Percentiles rank a stretch among this genome's conserved stretches.
phyloP scores from a whole-genome alignment of 306 rosid genomes.

The Prunus salicina region DNA sequence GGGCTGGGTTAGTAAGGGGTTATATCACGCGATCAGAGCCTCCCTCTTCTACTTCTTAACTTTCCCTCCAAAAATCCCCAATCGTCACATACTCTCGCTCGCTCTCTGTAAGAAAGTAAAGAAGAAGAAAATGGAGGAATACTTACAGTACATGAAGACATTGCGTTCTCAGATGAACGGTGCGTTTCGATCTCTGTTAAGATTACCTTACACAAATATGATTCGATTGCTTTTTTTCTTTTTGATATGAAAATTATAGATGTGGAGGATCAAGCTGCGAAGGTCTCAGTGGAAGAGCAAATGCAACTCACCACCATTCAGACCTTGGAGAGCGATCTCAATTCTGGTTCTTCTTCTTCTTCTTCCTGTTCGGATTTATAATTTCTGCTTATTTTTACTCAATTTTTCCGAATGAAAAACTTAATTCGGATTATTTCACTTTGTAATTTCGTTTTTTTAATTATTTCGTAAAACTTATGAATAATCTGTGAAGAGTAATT shows the following conservation, averaged over 20 bases:
- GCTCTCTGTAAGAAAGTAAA: neutral
- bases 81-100: neutral
- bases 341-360: constrained; percentile 44
- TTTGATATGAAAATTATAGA: constrained; percentile 34
- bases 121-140: constrained; percentile 62
- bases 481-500: neutral
- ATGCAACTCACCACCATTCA: constrained; percentile 58
- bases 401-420: neutral
- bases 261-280: constrained; percentile 82
- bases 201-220: neutral
- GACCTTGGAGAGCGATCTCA: constrained; percentile 57
- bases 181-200: constrained; percentile 16
- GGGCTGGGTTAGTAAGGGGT: neutral
- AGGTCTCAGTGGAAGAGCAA: constrained; percentile 79
- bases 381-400: neutral
- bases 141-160: constrained; percentile 74
- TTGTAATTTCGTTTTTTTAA: neutral
- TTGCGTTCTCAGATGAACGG: constrained; percentile 91
- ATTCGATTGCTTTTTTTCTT: neutral
- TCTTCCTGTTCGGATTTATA: neutral
- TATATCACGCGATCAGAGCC: neutral
- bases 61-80: constrained; percentile 1
- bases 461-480: neutral
- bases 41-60: neutral
- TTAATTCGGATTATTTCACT: neutral